These are phyloP conservation scores for Naumovozyma baii DNA, from an alignment of 805 yeast species.

Conservation along the genomic window DNA sequence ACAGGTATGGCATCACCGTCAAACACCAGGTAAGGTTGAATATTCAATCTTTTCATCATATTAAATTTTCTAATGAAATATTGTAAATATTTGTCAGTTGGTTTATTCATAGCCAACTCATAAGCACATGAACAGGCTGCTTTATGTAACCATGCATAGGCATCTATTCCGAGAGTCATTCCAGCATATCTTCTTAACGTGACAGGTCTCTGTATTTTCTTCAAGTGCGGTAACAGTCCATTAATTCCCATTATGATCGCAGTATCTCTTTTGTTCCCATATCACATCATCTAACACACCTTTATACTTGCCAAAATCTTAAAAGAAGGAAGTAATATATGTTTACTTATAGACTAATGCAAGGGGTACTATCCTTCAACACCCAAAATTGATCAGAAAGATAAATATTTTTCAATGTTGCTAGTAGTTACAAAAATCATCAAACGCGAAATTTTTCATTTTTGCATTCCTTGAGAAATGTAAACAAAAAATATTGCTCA, in stretches of 20 bases:
- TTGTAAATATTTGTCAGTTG: conserved; percentile 57
- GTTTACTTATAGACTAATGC: neutral
- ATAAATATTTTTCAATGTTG: too few species aligned
- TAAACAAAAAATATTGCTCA: neutral
- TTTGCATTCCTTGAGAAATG: neutral
- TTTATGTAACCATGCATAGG: conserved; percentile 90
- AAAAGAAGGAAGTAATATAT: too few species aligned
- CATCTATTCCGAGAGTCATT: conserved; percentile 74
- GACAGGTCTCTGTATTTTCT: conserved; percentile 53
- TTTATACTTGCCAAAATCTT: too few species aligned
- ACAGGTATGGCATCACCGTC: conserved; percentile 83
- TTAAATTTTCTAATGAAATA: conserved; percentile 56
- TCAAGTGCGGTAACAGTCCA: conserved; percentile 66
- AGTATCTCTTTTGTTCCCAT: neutral
- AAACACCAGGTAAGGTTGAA: conserved; percentile 77
- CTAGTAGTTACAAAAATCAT: neutral
- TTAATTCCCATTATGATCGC: conserved; percentile 55
- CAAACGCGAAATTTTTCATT: neutral
- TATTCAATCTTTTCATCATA: conserved; percentile 52
- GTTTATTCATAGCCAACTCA: conserved; percentile 59
- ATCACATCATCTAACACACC: too few species aligned
- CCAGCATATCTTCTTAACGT: conserved; percentile 54
- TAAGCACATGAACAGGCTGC: conserved; percentile 72
- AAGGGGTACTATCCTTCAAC: neutral
- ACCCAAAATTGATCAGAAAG: neutral